Evolutionary conservation across 73 alveolate species (phyloP).

Genomic region (Blepharisma japonicum): DNA sequence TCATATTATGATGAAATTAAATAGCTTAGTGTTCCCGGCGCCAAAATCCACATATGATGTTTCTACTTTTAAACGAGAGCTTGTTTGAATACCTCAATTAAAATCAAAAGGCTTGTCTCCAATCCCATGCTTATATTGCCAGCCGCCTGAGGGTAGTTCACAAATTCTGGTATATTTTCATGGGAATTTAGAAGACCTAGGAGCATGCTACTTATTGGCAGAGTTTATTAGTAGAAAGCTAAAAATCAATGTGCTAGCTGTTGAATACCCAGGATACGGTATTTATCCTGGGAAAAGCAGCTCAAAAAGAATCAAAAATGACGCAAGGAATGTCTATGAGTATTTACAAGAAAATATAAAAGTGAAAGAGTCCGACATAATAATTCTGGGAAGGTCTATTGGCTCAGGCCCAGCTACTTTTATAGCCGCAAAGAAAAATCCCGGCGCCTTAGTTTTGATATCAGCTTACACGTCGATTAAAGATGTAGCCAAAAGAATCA

Average conservation of each 20-base stretch:
- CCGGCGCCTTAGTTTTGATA: constrained; percentile 70
- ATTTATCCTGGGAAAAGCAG: background rate
- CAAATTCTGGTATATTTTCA: constrained; percentile 1
- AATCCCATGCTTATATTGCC: constrained; percentile 24
- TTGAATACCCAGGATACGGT: constrained; percentile 34
- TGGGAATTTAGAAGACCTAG: constrained; percentile 29
- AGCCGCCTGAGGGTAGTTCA: background rate
- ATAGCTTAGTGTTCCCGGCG: background rate
- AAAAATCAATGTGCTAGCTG: background rate
- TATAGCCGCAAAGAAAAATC: constrained; percentile 65
- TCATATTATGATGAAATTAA: background rate
- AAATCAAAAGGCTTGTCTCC: background rate
- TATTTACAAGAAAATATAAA: background rate
- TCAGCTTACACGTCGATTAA: constrained; percentile 81
- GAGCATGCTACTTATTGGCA: background rate
- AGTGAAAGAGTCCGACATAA: constrained; percentile 53
- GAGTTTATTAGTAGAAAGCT: background rate
- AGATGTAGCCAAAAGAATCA: constrained; percentile 65
- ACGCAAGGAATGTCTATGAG: background rate
- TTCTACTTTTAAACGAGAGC: background rate
- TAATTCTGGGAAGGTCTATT: constrained; percentile 85
- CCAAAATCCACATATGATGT: background rate
- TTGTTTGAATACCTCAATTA: constrained; percentile 2
- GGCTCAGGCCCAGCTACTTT: constrained; percentile 91
- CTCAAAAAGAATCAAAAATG: background rate